Conservation (phyloP, 1,284 basidiomycete genomes). For the Pseudomicrostroma phylloplanum region DNA sequence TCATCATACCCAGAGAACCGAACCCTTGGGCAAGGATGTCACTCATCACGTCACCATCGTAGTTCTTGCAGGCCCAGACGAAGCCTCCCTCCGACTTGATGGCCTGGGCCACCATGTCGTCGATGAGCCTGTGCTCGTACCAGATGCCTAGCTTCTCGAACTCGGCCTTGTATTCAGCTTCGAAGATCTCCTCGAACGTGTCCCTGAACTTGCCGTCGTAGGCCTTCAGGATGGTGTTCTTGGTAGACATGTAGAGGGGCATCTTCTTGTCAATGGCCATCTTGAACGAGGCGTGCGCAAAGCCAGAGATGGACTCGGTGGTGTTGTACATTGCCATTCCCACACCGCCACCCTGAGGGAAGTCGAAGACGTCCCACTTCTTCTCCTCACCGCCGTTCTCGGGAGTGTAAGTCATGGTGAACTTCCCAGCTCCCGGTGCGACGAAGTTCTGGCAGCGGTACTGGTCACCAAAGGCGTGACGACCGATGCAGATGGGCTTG, state of each 20-base stretch:
- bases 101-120: constrained; percentile 72
- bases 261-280: constrained; percentile 95
- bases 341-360: constrained; percentile 42
- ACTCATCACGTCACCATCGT: constrained; percentile 49
- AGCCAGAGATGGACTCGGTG: constrained; percentile 73
- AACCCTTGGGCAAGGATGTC: constrained; percentile 60
- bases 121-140: constrained; percentile 84
- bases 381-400: constrained; percentile 30
- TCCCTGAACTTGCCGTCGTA: constrained; percentile 95
- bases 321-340: constrained; percentile 54
- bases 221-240: constrained; percentile 51
- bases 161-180: constrained; percentile 68
- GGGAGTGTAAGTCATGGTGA: constrained; percentile 43
- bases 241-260: constrained; percentile 58
- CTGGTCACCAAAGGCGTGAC: constrained; percentile 96
- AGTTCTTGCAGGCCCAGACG: constrained; percentile 68
- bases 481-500: constrained; percentile 92
- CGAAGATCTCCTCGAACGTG: constrained; percentile 91
- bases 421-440: constrained; percentile 41
- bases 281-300: constrained; percentile 96
- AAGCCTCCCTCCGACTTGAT: constrained; percentile 96
- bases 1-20: constrained; percentile 96
- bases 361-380: constrained; percentile 42
- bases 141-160: constrained; percentile 81
- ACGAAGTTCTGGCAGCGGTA: constrained; percentile 50